Conservation (phyloP, 768 basidiomycete species). For the Macrolepiota albuminosa region DNA sequence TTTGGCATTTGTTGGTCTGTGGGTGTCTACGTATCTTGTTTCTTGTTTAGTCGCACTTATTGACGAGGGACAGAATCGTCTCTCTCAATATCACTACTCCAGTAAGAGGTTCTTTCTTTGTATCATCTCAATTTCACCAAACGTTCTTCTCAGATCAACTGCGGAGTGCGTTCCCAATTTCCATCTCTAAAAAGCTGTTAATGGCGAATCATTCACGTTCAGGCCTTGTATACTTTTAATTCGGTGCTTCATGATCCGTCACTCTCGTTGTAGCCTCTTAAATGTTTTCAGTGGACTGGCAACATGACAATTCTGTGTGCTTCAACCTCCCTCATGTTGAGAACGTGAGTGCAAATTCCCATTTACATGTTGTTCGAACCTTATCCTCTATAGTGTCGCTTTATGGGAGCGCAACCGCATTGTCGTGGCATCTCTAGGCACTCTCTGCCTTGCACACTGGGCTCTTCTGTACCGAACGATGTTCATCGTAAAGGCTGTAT, state of each 20-base stretch:
- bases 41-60: not conserved
- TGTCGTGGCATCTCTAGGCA: conserved; percentile 45
- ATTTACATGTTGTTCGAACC: not conserved
- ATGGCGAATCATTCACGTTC: not conserved
- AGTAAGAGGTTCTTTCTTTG: conserved; percentile 24
- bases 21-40: conserved; percentile 19
- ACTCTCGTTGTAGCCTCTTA: not conserved
- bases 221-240: conserved; percentile 68
- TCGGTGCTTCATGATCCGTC: conserved; percentile 36
- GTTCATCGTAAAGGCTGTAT: conserved; percentile 57
- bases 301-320: conserved; percentile 64
- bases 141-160: conserved; percentile 45
- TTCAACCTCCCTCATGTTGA: conserved; percentile 65
- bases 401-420: conserved; percentile 59
- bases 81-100: conserved; percentile 47
- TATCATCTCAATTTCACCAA: conserved; percentile 9
- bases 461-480: conserved; percentile 63
- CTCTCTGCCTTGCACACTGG: conserved; percentile 62
- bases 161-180: conserved; percentile 37
- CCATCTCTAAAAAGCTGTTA: not conserved
- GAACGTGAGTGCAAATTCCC: conserved; percentile 44
- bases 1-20: conserved; percentile 62
- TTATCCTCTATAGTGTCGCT: conserved; percentile 42
- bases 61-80: conserved; percentile 40
- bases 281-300: conserved; percentile 45